Percentiles rank a stretch among this genome's conserved stretches.
These are phyloP conservation scores for Cyclotella kingstonii DNA, from an alignment of 108 stramenopile genomes.

Conservation along the genomic window DNA sequence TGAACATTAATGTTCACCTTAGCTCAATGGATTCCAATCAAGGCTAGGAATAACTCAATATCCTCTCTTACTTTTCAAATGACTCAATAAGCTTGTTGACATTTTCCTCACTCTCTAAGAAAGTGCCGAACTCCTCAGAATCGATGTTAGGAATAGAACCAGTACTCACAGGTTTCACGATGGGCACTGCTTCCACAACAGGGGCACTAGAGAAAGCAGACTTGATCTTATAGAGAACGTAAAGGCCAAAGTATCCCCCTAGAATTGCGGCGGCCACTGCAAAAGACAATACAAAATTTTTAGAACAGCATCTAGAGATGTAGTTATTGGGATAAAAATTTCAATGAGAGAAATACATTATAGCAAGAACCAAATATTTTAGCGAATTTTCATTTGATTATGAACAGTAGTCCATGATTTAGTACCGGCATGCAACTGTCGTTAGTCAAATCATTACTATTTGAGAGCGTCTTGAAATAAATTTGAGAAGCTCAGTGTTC, in stretches of 20 bases:
- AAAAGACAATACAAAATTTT: background rate
- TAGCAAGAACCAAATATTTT: no score
- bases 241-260: slow-evolving; percentile 65
- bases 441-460: no score
- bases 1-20: no score
- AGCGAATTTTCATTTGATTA: no score
- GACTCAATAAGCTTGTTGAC: slow-evolving; percentile 43
- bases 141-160: slow-evolving; percentile 61
- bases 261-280: slow-evolving; percentile 78
- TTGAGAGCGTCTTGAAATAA: no score
- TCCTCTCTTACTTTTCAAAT: slow-evolving; percentile 44
- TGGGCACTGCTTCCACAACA: slow-evolving; percentile 65
- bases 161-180: slow-evolving; percentile 65
- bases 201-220: slow-evolving; percentile 34
- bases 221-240: slow-evolving; percentile 58
- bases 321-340: background rate
- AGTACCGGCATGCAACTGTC: no score
- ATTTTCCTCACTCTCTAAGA: slow-evolving; percentile 50
- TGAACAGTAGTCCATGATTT: no score
- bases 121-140: slow-evolving; percentile 45
- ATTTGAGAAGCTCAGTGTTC: no score
- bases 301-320: background rate
- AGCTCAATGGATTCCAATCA: no score
- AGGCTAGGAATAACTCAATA: no score
- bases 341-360: background rate